These are phyloP conservation scores for Abortiporus biennis DNA, from an alignment of 1,284 basidiomycete species.

Conservation along the genomic window DNA sequence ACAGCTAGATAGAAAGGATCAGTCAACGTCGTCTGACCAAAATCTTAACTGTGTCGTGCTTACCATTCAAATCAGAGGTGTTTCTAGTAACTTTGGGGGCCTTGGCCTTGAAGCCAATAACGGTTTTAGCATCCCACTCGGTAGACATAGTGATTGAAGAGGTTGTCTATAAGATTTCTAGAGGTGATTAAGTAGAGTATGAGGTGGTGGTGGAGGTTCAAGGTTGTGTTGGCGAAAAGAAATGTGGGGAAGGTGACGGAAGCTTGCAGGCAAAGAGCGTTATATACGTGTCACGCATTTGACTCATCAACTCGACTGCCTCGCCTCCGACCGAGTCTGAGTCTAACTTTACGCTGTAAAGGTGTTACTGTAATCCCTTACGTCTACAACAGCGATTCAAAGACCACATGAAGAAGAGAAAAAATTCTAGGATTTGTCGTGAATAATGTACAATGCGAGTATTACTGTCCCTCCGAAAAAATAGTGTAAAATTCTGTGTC, in stretches of 20 bases:
- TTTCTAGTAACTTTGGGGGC: slow-evolving; percentile 68
- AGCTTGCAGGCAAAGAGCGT: not conserved
- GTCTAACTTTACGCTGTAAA: not conserved
- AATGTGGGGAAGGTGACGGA: slow-evolving; percentile 9
- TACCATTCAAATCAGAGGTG: slow-evolving; percentile 68
- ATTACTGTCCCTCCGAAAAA: no score
- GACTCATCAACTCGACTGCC: slow-evolving; percentile 14
- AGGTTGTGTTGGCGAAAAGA: slow-evolving; percentile 4
- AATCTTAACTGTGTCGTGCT: slow-evolving; percentile 25
- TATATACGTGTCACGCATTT: slow-evolving; percentile 13
- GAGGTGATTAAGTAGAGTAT: slow-evolving; percentile 6
- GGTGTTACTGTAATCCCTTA: no score
- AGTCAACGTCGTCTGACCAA: not conserved
- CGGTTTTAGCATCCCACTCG: slow-evolving; percentile 69
- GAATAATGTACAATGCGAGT: no score
- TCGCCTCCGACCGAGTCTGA: slow-evolving; percentile 7
- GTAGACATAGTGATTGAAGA: slow-evolving; percentile 20
- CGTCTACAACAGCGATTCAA: no score
- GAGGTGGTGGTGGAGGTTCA: no score
- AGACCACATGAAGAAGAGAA: no score
- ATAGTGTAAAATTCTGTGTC: no score
- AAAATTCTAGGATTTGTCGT: no score
- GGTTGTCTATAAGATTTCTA: slow-evolving; percentile 4
- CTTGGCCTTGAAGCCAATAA: slow-evolving; percentile 74
- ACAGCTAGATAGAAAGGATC: slow-evolving; percentile 36